Base-by-base conservation (phyloP, 2,329 filamentous ascomycete species). In the Ceratocystis albifundus region DNA sequence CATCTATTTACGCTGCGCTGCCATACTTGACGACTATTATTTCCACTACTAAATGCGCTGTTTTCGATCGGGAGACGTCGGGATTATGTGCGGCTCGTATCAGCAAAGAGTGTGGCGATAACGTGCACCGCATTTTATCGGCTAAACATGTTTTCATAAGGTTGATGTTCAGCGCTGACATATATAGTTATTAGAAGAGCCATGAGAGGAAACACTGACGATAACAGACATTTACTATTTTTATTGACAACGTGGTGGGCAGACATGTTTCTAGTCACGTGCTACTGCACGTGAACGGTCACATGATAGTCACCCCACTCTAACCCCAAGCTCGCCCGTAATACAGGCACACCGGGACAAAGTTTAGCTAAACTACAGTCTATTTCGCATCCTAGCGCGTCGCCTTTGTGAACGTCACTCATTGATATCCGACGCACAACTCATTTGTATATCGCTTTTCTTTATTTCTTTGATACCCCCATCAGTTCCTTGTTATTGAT, bases 391-490 rank as follows among this genome's bases (percentile, higher is more conserved):
- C 46, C 20, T 22, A 20, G 25, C 48, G 48, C 48, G 48, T 53
- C 48, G 48, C 48, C 20, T 22, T 4, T 20, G 20, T 25, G 3
- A 53, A 20, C 48, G 48, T 53, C 48, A 25, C 48, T 53, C 48
- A 25, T 53, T 53, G 48, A 53, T 53, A 53, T 53, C n/a, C n/a
- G 22, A n/a, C 46, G 10, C 46, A 50, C 3, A 10, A 12, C 46
- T 4, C 48, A 22, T 25, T 22, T 20, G 20, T 53, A 22, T 53
- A 20, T 53, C 8, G n/a, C n/a, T 25, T 53, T 53, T 53, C 48
- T 53, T 53, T 53, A 53, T 53, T 53, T 22, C n/a, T 25, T 53
- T 53, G n/a, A 53, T 53, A 53, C 48, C 48, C 17, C 48, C 4
- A 57, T 2, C 12, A 25, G 6, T 32, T 55, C 12, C 22, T n/a